These are phyloP conservation scores for Talaromyces funiculosus DNA, from an alignment of 2,329 filamentous ascomycete genomes.

Conservation along the genomic window DNA sequence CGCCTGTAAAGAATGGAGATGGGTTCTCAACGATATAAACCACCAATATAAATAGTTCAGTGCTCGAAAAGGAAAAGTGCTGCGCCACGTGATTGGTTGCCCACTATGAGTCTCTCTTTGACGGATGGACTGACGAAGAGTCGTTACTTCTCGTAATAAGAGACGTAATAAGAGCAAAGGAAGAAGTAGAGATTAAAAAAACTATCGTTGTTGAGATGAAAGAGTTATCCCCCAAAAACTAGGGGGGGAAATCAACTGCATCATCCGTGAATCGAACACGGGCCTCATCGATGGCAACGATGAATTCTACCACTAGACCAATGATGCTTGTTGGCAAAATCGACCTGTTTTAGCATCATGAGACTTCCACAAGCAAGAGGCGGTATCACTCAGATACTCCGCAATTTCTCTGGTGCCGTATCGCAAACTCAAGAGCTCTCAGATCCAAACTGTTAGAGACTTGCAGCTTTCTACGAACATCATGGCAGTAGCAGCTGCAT, in stretches of 20 bases:
- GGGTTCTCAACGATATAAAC: not conserved
- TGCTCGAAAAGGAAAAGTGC: not conserved
- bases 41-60: not conserved
- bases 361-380: no score
- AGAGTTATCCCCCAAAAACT: conserved; percentile 2
- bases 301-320: conserved; percentile 44
- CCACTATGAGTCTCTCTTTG: not conserved
- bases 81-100: not conserved
- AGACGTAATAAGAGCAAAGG: no score
- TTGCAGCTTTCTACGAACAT: not conserved
- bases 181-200: no score
- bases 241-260: conserved; percentile 21
- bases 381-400: not conserved
- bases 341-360: no score
- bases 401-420: not conserved
- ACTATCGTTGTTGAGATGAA: no score
- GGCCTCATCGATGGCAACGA: conserved; percentile 44
- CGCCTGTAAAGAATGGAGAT: not conserved
- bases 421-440: conserved; percentile 1
- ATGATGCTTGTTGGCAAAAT: conserved; percentile 26
- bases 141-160: not conserved
- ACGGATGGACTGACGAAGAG: not conserved
- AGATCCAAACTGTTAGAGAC: not conserved
- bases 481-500: conserved; percentile 33
- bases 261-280: conserved; percentile 45